Base-by-base conservation (phyloP, 768 basidiomycete species). In the Goffeauzyma gilvescens region DNA sequence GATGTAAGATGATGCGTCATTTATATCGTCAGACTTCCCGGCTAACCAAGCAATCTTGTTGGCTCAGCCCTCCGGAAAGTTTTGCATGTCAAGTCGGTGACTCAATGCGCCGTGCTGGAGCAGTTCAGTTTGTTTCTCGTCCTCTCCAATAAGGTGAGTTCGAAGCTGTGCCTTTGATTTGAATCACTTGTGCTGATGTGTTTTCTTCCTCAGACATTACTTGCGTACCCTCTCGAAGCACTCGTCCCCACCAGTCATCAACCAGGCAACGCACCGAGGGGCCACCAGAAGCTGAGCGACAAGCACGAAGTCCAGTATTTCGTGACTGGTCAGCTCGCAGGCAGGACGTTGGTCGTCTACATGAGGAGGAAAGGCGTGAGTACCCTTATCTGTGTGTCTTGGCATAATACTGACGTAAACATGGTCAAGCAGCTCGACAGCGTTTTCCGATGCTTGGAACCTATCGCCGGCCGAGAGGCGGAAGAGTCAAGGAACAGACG, bases 121-220 rank as follows among this genome's bases (percentile, higher is more conserved):
- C 83, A 90, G 50, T 95, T 93, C 62, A 83, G 86, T 13, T 86
- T 95, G 51, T 87, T 98, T 71, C 72, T 96, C 21, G 90, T 96
- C 4, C 68, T 95, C 9, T 84, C 87, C 6, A 86, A 93, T 64
- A 89, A 87, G 71, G 82, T 76, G 36, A 40, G 50, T 41, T 21
- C 6, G n/a, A n/a, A n/a, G n/a, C n/a, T n/a, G n/a, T n/a, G n/a
- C 23, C 3, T 5, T 8, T 18, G 26, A 20, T 20, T 17, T 18
- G 41, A 23, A 12, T 32, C 30, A 27, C 36, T 26, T 26, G 27
- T 12, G 28, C 34, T 25, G 6, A 17, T 27, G n/a, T n/a, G n/a
- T n/a, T n/a, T n/a, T n/a, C n/a, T 13, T n/a, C 12, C 40, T 5
- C 50, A 84, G 78, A 78, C 79, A 0, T 68, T 95, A 2, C 84